These are phyloP conservation scores for Tolypocladium tundrense DNA, from an alignment of 2,329 filamentous ascomycete species.

Conservation along the genomic window DNA sequence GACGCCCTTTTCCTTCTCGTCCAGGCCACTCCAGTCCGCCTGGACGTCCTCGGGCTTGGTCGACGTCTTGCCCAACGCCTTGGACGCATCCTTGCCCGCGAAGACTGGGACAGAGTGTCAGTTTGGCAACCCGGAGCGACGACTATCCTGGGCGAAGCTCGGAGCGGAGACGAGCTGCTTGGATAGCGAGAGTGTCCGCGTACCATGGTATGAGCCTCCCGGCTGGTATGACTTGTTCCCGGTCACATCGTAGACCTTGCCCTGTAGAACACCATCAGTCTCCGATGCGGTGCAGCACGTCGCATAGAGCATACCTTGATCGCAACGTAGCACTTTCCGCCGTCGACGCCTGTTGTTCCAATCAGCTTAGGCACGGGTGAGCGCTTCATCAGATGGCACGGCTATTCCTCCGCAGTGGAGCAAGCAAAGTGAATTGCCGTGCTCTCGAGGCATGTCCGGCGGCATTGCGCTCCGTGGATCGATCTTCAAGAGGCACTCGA, in stretches of 20 bases:
- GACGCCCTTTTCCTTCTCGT: slow-evolving; percentile 74
- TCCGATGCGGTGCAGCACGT: not conserved
- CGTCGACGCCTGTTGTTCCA: slow-evolving; percentile 46
- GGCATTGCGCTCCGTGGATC: not conserved
- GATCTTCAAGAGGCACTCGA: not conserved
- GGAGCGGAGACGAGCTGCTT: no score
- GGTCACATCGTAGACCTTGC: slow-evolving; percentile 88
- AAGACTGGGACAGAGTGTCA: slow-evolving; percentile 54
- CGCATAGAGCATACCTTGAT: slow-evolving; percentile 47
- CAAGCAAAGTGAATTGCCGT: not conserved
- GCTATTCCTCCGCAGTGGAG: not conserved
- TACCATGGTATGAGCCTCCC: slow-evolving; percentile 78
- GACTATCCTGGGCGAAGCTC: not conserved
- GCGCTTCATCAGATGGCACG: not conserved
- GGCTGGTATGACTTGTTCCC: slow-evolving; percentile 80
- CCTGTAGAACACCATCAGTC: slow-evolving; percentile 36
- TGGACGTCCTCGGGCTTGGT: slow-evolving; percentile 75
- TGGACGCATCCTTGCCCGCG: slow-evolving; percentile 90
- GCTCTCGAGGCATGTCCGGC: not conserved
- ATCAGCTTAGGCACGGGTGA: not conserved
- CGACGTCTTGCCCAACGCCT: slow-evolving; percentile 77
- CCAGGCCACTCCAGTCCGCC: slow-evolving; percentile 73
- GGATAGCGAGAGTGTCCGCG: slow-evolving; percentile 14
- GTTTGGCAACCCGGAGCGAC: not conserved
- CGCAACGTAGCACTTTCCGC: slow-evolving; percentile 56